Evolutionary conservation across 352 stramenopile genomes (phyloP), one percentile per base, ranked within the genome.

Genomic region (Globisporangium nodosum): DNA sequence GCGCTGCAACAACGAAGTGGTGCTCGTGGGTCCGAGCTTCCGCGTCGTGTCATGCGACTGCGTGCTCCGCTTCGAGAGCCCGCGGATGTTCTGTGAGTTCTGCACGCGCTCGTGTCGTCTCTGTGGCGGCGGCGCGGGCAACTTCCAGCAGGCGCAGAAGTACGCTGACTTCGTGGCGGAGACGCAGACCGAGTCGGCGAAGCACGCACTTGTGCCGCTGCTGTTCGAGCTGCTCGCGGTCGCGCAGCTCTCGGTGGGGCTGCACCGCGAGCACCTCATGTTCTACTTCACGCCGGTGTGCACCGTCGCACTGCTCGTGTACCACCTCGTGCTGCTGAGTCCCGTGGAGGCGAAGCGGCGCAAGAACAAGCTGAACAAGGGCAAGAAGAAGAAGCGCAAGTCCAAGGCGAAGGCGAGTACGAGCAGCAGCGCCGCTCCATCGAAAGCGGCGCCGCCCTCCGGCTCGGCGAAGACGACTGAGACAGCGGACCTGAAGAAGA

Each of bases 11-110:
- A 64, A 69, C 3, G 83, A 87, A 21, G 55, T 85, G 15, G 80
- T 93, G 42, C 63, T 81, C 33, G 63, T 92, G 12, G 85, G 85
- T 0, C 76, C 81, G 33, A 92, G 71, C 9, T 95, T 92, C 64
- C 80, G 82, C n/a, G 85, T 93, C 52, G 78, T 93, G 3, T 73
- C 78, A 27, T 95, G 85, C 52, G 83, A 95, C 60, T 95, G 85
- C 43, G 83, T 92, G n/a, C 73, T 87, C 51, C 81, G 85, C 18
- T 87, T 87, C 45, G 33, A 80, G 30, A 74, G 65, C 24, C 74
- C 70, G 7, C 73, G 74, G 4, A 76, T 86, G 13, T 92, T 87
- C 54, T 95, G 85, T 51, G 68, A 55, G 11, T 95, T 95, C 50
- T 95, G 85, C 55, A 76, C 74, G 21, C 71, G 85, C 35, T 81